Percentiles rank a stretch among this genome's conserved stretches.
Evolutionary conservation across 2,329 filamentous ascomycete species (phyloP).

Genomic region (Fusarium chaquense): DNA sequence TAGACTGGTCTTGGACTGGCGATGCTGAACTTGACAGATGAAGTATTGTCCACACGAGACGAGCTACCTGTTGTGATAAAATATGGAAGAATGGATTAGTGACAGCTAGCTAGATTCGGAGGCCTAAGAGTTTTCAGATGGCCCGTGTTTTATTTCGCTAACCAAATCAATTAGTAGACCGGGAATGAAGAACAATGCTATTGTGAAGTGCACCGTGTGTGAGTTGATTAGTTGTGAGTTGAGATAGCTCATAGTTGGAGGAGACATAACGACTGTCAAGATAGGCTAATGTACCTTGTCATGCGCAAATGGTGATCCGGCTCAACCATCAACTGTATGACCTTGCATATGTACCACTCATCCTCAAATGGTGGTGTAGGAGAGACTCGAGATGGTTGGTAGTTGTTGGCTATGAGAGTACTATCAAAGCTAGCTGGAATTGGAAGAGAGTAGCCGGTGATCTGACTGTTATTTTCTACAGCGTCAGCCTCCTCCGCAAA

Average conservation of each 20-base stretch:
- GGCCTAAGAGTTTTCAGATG: background rate
- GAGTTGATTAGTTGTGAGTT: slow-evolving; percentile 11
- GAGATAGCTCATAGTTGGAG: slow-evolving; percentile 9
- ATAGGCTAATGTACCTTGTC: slow-evolving; percentile 31
- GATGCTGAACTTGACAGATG: slow-evolving; percentile 16
- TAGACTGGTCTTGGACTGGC: slow-evolving; percentile 30
- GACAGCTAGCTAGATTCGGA: background rate
- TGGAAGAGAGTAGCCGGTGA: slow-evolving; percentile 7
- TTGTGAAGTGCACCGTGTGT: slow-evolving; percentile 11
- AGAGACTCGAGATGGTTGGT: slow-evolving; percentile 25
- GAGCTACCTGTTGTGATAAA: slow-evolving; percentile 6
- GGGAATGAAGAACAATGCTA: background rate
- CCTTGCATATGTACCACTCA: slow-evolving; percentile 5
- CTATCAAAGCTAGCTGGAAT: slow-evolving; percentile 8
- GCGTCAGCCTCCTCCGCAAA: slow-evolving; percentile 25
- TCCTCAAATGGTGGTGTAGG: slow-evolving; percentile 25
- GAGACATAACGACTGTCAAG: slow-evolving; percentile 18
- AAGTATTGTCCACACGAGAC: slow-evolving; percentile 17
- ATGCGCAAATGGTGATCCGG: slow-evolving; percentile 16
- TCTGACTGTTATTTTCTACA: slow-evolving; percentile 19
- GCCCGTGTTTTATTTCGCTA: background rate
- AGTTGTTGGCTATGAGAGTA: background rate
- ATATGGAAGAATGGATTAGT: slow-evolving; percentile 8
- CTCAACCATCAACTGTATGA: slow-evolving; percentile 19
- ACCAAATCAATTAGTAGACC: background rate